Evolutionary conservation across 768 basidiomycete species (phyloP).

Genomic region (Coprinopsis marcescibilis): DNA sequence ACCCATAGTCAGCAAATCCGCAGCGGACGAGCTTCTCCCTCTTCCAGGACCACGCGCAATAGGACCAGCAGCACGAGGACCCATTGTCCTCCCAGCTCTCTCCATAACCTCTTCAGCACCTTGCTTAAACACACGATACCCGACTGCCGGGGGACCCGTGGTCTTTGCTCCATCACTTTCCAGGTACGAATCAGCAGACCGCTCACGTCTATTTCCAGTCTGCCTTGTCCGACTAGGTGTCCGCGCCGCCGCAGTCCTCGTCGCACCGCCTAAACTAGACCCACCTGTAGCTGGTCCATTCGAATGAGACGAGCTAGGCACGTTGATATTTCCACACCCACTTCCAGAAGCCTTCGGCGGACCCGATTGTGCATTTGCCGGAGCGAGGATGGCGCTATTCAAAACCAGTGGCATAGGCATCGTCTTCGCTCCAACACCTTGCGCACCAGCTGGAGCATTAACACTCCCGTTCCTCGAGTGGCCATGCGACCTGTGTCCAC

Average conservation of each 20-base stretch:
- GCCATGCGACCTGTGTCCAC: neutral
- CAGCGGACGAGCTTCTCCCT: conserved; percentile 2
- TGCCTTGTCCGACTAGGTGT: neutral
- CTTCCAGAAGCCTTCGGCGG: neutral
- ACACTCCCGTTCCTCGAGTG: neutral
- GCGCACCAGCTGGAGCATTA: neutral
- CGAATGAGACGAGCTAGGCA: neutral
- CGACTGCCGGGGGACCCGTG: neutral
- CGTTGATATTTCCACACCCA: neutral
- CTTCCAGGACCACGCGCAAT: neutral
- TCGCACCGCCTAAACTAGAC: neutral
- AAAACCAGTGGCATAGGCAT: conserved; percentile 6
- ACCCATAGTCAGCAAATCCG: neutral
- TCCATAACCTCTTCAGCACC: conserved; percentile 6
- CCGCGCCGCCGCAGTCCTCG: neutral
- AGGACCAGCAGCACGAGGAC: neutral
- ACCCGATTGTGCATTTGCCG: neutral
- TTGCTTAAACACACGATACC: conserved; percentile 4
- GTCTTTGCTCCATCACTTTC: neutral
- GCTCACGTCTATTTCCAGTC: neutral
- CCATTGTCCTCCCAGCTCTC: conserved; percentile 6
- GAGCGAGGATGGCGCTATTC: conserved; percentile 1
- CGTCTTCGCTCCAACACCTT: neutral
- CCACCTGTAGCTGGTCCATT: neutral
- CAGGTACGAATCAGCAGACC: conserved; percentile 5